Base-by-base conservation (phyloP, 2,329 filamentous ascomycete species). In the Trichothecium roseum region DNA sequence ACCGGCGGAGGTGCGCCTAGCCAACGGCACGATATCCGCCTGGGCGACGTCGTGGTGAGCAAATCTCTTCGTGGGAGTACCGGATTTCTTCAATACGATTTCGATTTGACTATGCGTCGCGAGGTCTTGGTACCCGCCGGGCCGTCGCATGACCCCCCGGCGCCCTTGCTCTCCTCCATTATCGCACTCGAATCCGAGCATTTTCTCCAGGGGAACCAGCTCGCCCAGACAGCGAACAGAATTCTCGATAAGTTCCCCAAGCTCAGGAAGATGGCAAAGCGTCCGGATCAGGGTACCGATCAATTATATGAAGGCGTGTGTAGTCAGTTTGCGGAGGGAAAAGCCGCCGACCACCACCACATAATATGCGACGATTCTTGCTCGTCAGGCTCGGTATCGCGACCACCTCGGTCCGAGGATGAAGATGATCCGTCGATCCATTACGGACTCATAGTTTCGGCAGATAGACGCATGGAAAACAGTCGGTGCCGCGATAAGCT, bases 1-100 rank as follows among this genome's bases (percentile, higher is more conserved):
- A 50, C 57, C 3, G 56, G 48, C 1, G 56, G 54, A n/a, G 55
- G 55, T 6, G 51, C 47, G 1, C 56, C 56, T 43, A 61, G 36
- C 31, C 3, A 4, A 5, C 37, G 43, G 8, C 35, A 51, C 17
- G 53, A 59, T 16, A 48, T 60, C 4, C 47, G 55, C 5, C 37
- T 46, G 2, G 44, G 44, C 5, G 44, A 46, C 30, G 29, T 46
- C 10, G 42, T 46, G 4, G 44, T 46, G 10, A 43, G 42, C 29
- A 20, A 24, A 14, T 20, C 28, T 10, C n/a, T 9, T 18, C 17
- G 17, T 16, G 32, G 28, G n/a, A 16, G 24, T 14, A 22, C 26
- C 22, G 37, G 32, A 8, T 26, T 38, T 12, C 17, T 38, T 27
- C 37, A 38, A 20, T 35, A 35, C 18, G 34, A 35, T 27, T 35